Conservation (phyloP, 2,329 filamentous ascomycete species). For the Aspergillus latus region DNA sequence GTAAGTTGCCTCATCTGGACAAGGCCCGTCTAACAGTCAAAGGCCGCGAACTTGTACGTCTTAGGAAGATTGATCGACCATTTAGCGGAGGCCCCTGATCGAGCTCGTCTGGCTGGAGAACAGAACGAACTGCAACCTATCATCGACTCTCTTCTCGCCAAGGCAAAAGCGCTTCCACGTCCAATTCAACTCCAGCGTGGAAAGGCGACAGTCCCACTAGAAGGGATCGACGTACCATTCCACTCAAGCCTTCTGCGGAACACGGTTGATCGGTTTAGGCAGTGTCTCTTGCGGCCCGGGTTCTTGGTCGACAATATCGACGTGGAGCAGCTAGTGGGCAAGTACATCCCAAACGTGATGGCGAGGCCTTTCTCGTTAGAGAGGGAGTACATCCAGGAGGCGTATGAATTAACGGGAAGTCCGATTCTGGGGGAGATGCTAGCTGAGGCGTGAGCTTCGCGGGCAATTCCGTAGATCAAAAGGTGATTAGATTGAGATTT, state of each 20-base stretch:
- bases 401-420: slow-evolving; percentile 76
- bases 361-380: slow-evolving; percentile 89
- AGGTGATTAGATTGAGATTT: not conserved
- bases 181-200: slow-evolving; percentile 87
- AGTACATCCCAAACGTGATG: slow-evolving; percentile 97
- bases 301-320: slow-evolving; percentile 65
- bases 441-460: not conserved
- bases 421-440: slow-evolving; percentile 20
- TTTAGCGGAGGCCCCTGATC: slow-evolving; percentile 7
- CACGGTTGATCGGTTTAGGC: slow-evolving; percentile 95
- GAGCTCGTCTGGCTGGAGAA: not conserved
- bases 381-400: slow-evolving; percentile 97
- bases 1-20: slow-evolving; percentile 28
- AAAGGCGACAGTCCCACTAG: slow-evolving; percentile 92
- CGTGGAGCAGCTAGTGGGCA: slow-evolving; percentile 87
- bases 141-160: slow-evolving; percentile 60
- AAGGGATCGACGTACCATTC: slow-evolving; percentile 87
- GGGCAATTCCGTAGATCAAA: not conserved
- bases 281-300: slow-evolving; percentile 61
- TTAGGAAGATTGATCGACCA: slow-evolving; percentile 19
- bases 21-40: not conserved
- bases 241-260: slow-evolving; percentile 95
- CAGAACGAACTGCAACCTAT: slow-evolving; percentile 2
- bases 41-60: slow-evolving; percentile 20
- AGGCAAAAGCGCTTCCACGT: slow-evolving; percentile 67